Percentiles rank a stretch among this genome's conserved stretches.
phyloP scores from a whole-genome alignment of 2,329 filamentous ascomycete species.

The Esteya vermicola region DNA sequence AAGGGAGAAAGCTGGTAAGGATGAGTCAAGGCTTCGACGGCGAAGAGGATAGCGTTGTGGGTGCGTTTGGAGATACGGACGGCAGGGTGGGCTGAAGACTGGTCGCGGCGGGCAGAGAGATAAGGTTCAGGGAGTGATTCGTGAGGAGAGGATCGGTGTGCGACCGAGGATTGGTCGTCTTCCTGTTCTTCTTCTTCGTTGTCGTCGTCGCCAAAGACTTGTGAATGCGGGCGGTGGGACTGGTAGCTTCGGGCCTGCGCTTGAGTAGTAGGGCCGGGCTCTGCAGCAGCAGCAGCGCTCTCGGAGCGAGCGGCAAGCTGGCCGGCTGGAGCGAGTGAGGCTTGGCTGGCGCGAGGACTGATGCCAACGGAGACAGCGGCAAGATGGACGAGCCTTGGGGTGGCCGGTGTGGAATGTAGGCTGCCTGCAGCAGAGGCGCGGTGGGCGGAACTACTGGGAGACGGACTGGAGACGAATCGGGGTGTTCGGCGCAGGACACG shows the following conservation, averaged over 20 bases:
- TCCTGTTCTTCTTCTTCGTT: slow-evolving; percentile 16
- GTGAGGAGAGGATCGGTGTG: slow-evolving; percentile 8
- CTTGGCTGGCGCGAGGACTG: slow-evolving; percentile 24
- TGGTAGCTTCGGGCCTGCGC: not conserved
- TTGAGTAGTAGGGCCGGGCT: slow-evolving; percentile 7
- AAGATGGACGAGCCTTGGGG: slow-evolving; percentile 25
- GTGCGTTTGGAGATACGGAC: slow-evolving; percentile 68
- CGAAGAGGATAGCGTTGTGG: slow-evolving; percentile 80
- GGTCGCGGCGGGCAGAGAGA: slow-evolving; percentile 18
- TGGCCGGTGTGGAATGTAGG: not conserved
- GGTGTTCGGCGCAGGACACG: slow-evolving; percentile 36
- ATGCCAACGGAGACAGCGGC: slow-evolving; percentile 34
- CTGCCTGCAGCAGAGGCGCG: no score
- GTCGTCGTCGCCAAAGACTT: slow-evolving; percentile 31
- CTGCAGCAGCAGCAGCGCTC: slow-evolving; percentile 3
- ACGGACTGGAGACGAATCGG: slow-evolving; percentile 31
- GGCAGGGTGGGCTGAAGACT: slow-evolving; percentile 28
- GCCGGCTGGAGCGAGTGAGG: slow-evolving; percentile 17
- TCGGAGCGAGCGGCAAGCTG: not conserved
- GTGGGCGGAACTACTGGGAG: not conserved
- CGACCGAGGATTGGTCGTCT: slow-evolving; percentile 17
- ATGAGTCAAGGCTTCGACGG: slow-evolving; percentile 74
- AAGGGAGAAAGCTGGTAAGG: slow-evolving; percentile 76
- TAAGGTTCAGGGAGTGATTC: slow-evolving; percentile 1
- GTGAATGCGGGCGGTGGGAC: slow-evolving; percentile 24